Evolutionary conservation across 2,329 filamentous ascomycete species (phyloP), one percentile per base, ranked within the genome.

Genomic region (Colletotrichum zoysiae): DNA sequence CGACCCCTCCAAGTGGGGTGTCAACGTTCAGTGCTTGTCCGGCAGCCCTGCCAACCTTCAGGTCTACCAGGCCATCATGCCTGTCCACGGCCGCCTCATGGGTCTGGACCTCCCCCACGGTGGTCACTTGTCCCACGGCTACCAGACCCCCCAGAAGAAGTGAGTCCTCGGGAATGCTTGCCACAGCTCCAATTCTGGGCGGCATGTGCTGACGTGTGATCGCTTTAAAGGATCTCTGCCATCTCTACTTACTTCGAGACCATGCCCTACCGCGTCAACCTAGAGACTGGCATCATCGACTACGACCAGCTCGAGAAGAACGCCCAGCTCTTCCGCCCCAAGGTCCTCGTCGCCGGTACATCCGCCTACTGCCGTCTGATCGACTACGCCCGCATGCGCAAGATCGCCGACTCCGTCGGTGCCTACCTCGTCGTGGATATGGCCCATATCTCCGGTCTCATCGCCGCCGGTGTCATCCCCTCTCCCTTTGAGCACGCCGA

Each of bases 191-290:
- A 2, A 12, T 1, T 1, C 1, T 40, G 26, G n/a, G 16, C 8
- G 38, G 9, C 16, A 12, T 26, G 33, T 38, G 30, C 60, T 72
- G 14, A 71, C 67, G 9, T 26, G 33, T 16, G 12, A 12, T 26
- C 23, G 14, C 7, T 40, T 3, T 35, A 11, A 48, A 91, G 88
- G 87, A 99, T 99, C 84, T 98, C 95, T 67, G 95, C 95, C 73
- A 93, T 99, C 78, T 98, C 95, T 50, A 98, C 95, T 79, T 99
- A 99, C 90, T 99, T 98, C 81, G 95, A 99, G 89, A 99, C 96
- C 72, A 92, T 99, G 85, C 96, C 96, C 67, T 99, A 99, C 89
- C 92, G 95, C 74, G 92, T 98, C 74, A 88, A 96, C 83, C 89
- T 93, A 77, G 90, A 93, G 79, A 98, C 96, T 42, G 96, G 96